Conservation (phyloP, 225 moss, liverwort and hornwort species). For the Bryum argenteum region DNA sequence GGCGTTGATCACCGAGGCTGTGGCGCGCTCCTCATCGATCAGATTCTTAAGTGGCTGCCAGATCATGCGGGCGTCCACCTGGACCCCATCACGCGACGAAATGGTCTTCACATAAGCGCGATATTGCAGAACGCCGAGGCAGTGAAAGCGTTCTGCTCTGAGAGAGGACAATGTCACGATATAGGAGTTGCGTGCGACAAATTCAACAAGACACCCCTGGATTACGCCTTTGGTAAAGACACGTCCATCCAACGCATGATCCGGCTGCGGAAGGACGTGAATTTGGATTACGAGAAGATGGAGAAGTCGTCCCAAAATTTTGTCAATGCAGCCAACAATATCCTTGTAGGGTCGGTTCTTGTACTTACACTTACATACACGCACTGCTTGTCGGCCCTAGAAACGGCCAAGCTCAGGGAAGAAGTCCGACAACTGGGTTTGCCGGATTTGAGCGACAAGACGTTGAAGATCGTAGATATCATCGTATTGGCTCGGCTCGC, state of each 20-base stretch:
- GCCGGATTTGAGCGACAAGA: too few relatives aligned
- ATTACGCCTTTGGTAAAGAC: background rate
- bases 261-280: background rate
- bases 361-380: background rate
- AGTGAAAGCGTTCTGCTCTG: background rate
- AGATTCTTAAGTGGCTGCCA: constrained; percentile 10
- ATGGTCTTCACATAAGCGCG: background rate
- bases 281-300: background rate
- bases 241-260: background rate
- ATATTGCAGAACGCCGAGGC: background rate
- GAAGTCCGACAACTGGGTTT: too few relatives aligned
- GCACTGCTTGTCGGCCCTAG: background rate
- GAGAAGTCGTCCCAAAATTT: background rate
- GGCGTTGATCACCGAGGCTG: background rate
- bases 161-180: background rate
- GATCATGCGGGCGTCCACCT: background rate
- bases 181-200: background rate
- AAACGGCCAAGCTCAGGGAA: background rate
- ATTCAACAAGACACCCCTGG: background rate
- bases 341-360: background rate
- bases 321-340: background rate
- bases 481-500: background rate
- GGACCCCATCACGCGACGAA: background rate
- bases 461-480: background rate
- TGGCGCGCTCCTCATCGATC: background rate